Evolutionary conservation across 2,329 filamentous ascomycete species (phyloP).

Genomic region (Diaporthe sp.): DNA sequence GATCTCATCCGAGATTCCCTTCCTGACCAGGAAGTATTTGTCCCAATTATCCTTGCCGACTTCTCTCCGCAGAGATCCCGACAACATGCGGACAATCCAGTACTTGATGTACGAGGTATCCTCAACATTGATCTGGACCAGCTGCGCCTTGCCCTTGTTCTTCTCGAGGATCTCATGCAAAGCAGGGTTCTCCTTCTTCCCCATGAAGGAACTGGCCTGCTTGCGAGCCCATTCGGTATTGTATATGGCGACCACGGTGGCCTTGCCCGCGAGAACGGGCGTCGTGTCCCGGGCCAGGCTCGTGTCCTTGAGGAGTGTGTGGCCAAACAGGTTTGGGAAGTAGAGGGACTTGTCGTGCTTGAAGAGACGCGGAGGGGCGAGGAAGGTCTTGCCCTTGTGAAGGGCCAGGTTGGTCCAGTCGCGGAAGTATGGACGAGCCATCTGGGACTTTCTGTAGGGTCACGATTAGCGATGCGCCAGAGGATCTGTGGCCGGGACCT

Average conservation of each 20-base stretch:
- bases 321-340: conserved; percentile 92
- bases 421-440: conserved; percentile 91
- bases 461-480: conserved; percentile 18
- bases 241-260: conserved; percentile 85
- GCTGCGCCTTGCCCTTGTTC: conserved; percentile 72
- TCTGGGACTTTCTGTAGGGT: conserved; percentile 73
- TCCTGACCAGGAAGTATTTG: conserved; percentile 72
- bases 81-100: conserved; percentile 69
- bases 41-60: conserved; percentile 67
- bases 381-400: conserved; percentile 92
- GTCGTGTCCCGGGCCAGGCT: conserved; percentile 76
- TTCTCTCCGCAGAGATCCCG: conserved; percentile 63
- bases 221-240: conserved; percentile 87
- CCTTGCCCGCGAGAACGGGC: conserved; percentile 76
- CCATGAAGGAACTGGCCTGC: conserved; percentile 81
- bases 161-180: conserved; percentile 72
- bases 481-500: neutral
- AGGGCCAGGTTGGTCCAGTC: conserved; percentile 90
- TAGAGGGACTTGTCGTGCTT: conserved; percentile 84
- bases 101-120: conserved; percentile 77
- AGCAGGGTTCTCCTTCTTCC: conserved; percentile 74
- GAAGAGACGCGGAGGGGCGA: conserved; percentile 88
- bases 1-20: conserved; percentile 71
- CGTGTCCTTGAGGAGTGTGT: conserved; percentile 75
- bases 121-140: conserved; percentile 90